These are phyloP conservation scores for Physaria fendleri DNA, from an alignment of 345 rosid species.

Conservation along the genomic window DNA sequence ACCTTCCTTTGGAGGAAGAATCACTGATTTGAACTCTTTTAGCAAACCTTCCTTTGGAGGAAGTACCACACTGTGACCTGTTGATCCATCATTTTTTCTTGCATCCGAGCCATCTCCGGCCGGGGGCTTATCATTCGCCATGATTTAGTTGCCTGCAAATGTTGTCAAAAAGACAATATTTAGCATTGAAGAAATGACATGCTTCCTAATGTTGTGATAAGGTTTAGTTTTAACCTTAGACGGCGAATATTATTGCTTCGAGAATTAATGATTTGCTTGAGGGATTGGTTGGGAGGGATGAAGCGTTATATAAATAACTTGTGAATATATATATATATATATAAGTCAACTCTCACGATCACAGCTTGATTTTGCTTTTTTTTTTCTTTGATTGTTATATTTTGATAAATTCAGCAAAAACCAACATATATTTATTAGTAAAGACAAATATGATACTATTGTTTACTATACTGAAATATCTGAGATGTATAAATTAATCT, in stretches of 20 bases:
- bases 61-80: constrained; percentile 53
- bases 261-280: not conserved
- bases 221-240: constrained; percentile 2
- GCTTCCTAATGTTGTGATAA: not conserved
- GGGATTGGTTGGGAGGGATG: not conserved
- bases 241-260: not conserved
- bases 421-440: not conserved
- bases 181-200: not conserved
- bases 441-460: not conserved
- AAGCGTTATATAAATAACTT: constrained; percentile 13
- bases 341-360: constrained; percentile 21
- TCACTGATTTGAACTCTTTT: constrained; percentile 42
- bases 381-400: not conserved
- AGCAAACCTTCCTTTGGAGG: constrained; percentile 68
- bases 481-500: constrained; percentile 1
- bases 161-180: not conserved
- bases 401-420: constrained; percentile 14
- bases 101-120: constrained; percentile 8
- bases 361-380: not conserved
- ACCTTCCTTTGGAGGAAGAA: constrained; percentile 55
- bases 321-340: not conserved
- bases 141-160: constrained; percentile 9
- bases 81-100: not conserved
- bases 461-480: not conserved
- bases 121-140: constrained; percentile 14